Conservation (phyloP, 805 yeast species). For the Metschnikowia koreensis region DNA sequence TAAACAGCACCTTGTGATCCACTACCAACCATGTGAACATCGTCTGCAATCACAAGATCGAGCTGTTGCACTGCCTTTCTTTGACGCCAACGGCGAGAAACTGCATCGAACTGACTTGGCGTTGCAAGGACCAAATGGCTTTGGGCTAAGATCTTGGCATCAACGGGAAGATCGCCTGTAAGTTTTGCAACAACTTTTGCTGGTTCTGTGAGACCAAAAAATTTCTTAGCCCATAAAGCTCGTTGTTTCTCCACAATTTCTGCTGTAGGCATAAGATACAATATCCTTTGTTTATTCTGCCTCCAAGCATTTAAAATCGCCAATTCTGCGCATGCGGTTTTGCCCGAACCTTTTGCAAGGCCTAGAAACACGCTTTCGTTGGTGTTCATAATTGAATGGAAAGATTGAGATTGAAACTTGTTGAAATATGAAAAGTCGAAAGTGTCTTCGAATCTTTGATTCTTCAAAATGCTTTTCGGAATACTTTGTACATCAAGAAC, state of each 20-base stretch:
- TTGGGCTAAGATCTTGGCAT: conserved; percentile 52
- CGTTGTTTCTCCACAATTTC: conserved; percentile 48
- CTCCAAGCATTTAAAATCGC: conserved; percentile 74
- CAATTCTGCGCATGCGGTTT: conserved; percentile 67
- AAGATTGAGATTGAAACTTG: conserved; percentile 69
- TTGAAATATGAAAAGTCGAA: conserved; percentile 61
- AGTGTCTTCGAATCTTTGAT: conserved; percentile 44
- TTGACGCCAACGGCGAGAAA: conserved; percentile 82
- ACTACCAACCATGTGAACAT: conserved; percentile 62
- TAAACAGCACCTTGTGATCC: conserved; percentile 58
- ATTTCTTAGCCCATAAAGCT: conserved; percentile 53
- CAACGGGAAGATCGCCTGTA: conserved; percentile 50
- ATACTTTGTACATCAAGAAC: conserved; percentile 51
- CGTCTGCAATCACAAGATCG: conserved; percentile 70
- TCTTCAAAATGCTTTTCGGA: conserved; percentile 47
- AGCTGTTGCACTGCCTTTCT: conserved; percentile 66
- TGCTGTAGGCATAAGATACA: conserved; percentile 68
- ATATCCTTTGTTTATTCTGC: conserved; percentile 63
- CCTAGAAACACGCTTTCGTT: conserved; percentile 66
- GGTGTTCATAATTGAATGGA: conserved; percentile 55
- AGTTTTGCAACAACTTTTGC: conserved; percentile 59
- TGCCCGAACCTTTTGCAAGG: conserved; percentile 73
- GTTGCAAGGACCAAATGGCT: conserved; percentile 75
- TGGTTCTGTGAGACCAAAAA: conserved; percentile 45
- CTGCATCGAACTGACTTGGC: conserved; percentile 69